phyloP scores from a whole-genome alignment of 805 yeast genomes.

The Ogataea wickerhamii region DNA sequence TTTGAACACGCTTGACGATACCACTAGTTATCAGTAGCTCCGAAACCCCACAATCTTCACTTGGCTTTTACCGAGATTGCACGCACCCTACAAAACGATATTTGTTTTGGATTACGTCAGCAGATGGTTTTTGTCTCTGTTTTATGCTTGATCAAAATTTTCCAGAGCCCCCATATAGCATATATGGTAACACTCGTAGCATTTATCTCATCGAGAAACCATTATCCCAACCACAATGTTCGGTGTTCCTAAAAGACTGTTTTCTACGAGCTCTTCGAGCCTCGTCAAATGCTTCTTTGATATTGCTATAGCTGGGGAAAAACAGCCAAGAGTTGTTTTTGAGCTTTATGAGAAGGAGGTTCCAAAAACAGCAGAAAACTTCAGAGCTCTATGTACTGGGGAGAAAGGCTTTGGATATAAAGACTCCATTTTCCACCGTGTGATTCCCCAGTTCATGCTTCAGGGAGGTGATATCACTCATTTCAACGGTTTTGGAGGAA shows the following conservation, averaged over 20 bases:
- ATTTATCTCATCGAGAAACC: too few relatives aligned
- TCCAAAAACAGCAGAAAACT: constrained; percentile 95
- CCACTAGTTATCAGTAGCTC: too few relatives aligned
- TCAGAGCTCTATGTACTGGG: constrained; percentile 86
- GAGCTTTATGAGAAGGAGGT: constrained; percentile 84
- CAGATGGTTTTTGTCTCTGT: too few relatives aligned
- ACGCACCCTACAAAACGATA: too few relatives aligned
- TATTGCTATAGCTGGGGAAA: constrained; percentile 51
- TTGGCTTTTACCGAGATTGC: too few relatives aligned
- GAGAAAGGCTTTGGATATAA: constrained; percentile 91
- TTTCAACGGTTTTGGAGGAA: constrained; percentile 91
- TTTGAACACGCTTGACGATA: too few relatives aligned
- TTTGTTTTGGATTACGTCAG: too few relatives aligned
- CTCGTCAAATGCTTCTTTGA: constrained; percentile 55
- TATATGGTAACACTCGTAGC: too few relatives aligned
- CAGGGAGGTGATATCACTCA: constrained; percentile 89
- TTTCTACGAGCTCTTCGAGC: constrained; percentile 44
- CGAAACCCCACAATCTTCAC: too few relatives aligned
- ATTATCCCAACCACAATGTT: constrained; percentile 16
- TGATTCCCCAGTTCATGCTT: constrained; percentile 92
- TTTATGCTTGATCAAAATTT: too few relatives aligned
- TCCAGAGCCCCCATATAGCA: too few relatives aligned
- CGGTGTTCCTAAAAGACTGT: constrained; percentile 39
- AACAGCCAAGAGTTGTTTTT: constrained; percentile 63
- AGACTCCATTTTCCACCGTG: constrained; percentile 89